Conservation (phyloP, 768 basidiomycete genomes). For the Kwoniella sp. region DNA sequence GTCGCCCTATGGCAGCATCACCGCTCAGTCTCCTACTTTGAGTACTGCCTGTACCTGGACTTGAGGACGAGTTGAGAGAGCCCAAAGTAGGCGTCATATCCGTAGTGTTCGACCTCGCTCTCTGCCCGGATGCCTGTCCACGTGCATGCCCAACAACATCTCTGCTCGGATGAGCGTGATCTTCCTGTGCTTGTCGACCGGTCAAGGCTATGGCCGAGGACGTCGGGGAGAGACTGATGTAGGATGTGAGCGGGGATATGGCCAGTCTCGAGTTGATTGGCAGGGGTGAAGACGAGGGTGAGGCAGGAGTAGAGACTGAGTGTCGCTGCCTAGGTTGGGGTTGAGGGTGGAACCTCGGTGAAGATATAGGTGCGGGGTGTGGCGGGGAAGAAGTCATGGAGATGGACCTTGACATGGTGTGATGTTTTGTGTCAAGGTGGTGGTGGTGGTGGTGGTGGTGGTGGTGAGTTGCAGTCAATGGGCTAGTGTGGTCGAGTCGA, state of each 20-base stretch:
- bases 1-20: not conserved
- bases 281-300: conserved; percentile 4
- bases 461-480: no score
- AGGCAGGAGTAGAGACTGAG: not conserved
- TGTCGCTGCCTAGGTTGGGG: not conserved
- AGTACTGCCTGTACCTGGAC: not conserved
- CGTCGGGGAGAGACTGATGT: not conserved
- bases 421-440: no score
- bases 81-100: not conserved
- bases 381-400: no score
- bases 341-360: no score
- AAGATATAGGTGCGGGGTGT: no score
- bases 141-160: no score
- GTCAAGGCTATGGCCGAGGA: not conserved
- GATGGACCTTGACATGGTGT: no score
- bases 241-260: not conserved
- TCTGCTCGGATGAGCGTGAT: no score
- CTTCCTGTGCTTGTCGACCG: not conserved
- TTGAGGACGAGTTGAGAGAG: not conserved
- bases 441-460: no score
- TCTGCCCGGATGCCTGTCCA: not conserved
- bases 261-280: not conserved
- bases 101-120: not conserved
- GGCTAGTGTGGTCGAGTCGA: no score
- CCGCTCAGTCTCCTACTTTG: not conserved